phyloP scores from a whole-genome alignment of 768 basidiomycete species.

The Lepiota brunneoincarnata region DNA sequence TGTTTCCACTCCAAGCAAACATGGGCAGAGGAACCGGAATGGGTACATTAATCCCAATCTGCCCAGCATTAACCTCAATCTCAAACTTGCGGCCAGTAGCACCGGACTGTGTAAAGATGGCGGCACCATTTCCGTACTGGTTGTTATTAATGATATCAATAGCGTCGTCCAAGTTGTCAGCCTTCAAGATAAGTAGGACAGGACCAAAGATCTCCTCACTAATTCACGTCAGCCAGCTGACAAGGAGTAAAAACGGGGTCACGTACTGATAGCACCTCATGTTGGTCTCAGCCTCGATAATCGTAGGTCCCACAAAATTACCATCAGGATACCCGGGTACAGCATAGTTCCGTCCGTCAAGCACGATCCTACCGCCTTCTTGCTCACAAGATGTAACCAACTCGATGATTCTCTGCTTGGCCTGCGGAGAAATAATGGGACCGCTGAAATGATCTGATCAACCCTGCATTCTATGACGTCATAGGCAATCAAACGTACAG shows the following conservation, averaged over 20 bases:
- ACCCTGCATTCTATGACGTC: background rate
- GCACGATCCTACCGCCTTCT: conserved; percentile 82
- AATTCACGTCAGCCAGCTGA: background rate
- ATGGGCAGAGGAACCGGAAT: conserved; percentile 90
- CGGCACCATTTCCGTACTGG: conserved; percentile 90
- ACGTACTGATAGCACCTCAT: conserved; percentile 88
- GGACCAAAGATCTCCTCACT: conserved; percentile 98
- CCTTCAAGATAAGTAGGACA: conserved; percentile 73
- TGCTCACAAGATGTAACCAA: conserved; percentile 72
- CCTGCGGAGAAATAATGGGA: conserved; percentile 77
- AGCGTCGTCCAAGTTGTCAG: conserved; percentile 86
- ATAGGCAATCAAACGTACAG: conserved; percentile 40
- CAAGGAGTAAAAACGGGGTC: conserved; percentile 1
- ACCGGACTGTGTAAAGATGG: conserved; percentile 95
- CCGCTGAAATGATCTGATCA: conserved; percentile 40
- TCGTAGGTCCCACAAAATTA: conserved; percentile 93
- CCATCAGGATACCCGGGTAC: conserved; percentile 80
- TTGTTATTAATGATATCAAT: conserved; percentile 88
- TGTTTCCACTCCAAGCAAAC: conserved; percentile 98
- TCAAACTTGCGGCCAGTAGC: conserved; percentile 95
- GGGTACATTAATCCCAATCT: conserved; percentile 91
- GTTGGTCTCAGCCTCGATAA: conserved; percentile 76
- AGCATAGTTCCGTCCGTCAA: conserved; percentile 76
- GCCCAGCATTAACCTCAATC: conserved; percentile 81
- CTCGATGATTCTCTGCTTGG: conserved; percentile 72